A percentile compares a stretch with the other conserved stretches of the same genome.
These are phyloP conservation scores for Ceratocystis variospora DNA, from an alignment of 2,329 filamentous ascomycete species.

Conservation along the genomic window DNA sequence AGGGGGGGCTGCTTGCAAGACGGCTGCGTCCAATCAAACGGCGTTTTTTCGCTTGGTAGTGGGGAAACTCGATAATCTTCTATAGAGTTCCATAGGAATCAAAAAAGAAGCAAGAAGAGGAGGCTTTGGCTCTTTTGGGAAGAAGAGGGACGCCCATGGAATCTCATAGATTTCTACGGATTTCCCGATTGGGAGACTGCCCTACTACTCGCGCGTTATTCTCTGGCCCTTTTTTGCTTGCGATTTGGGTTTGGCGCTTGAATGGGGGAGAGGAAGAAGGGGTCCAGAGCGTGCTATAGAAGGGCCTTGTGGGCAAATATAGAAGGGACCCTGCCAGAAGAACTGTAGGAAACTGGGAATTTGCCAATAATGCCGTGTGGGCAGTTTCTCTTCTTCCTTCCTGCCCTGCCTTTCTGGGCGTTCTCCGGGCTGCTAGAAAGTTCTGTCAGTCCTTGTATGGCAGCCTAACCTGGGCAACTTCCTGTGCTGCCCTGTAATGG, in stretches of 20 bases:
- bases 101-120: neutral
- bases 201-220: neutral
- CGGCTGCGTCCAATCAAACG: neutral
- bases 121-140: slow-evolving; percentile 6
- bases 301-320: neutral
- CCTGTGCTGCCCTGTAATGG: neutral
- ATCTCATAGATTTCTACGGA: slow-evolving; percentile 7
- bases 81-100: neutral
- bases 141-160: neutral
- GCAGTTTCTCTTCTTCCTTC: neutral
- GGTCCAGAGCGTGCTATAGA: neutral
- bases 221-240: neutral
- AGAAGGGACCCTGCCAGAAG: neutral
- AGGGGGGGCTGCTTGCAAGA: neutral
- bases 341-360: neutral
- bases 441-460: neutral
- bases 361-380: neutral
- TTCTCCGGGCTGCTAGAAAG: neutral
- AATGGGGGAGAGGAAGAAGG: neutral
- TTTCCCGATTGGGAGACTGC: neutral
- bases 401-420: neutral
- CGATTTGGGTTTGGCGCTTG: neutral
- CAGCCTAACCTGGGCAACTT: neutral
- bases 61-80: neutral
- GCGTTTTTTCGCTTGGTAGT: neutral